Conservation (phyloP, 2,329 filamentous ascomycete species). For the Ophiocordyceps australis region DNA sequence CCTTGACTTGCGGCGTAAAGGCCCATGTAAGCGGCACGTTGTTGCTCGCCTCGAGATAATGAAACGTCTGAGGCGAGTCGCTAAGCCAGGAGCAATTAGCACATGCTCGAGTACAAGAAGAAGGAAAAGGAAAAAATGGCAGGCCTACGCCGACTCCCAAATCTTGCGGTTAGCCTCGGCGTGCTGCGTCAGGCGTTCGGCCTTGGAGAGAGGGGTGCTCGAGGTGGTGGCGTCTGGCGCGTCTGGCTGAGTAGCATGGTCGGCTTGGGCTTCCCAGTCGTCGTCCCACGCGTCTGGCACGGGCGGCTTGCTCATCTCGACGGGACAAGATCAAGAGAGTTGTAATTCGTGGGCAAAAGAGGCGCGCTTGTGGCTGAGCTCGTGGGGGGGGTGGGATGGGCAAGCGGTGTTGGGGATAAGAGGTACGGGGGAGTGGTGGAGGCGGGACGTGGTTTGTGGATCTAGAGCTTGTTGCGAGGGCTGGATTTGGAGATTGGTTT, state of each 20-base stretch:
- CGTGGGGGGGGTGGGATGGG: too few relatives aligned
- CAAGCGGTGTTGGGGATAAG: too few relatives aligned
- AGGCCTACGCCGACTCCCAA: slow-evolving; percentile 69
- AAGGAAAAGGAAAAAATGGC: background rate
- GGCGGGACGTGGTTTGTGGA: too few relatives aligned
- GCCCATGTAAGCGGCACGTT: slow-evolving; percentile 41
- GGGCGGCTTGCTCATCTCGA: slow-evolving; percentile 25
- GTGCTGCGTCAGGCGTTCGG: slow-evolving; percentile 65
- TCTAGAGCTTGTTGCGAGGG: too few relatives aligned
- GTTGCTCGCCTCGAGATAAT: slow-evolving; percentile 52
- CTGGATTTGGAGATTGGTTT: too few relatives aligned
- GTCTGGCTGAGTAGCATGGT: slow-evolving; percentile 21
- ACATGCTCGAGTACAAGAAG: background rate
- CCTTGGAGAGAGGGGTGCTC: slow-evolving; percentile 39
- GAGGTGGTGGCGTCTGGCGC: slow-evolving; percentile 13
- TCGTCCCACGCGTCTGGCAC: slow-evolving; percentile 75
- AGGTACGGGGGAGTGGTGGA: too few relatives aligned
- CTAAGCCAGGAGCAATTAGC: slow-evolving; percentile 18
- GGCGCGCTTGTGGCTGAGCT: too few relatives aligned
- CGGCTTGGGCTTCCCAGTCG: slow-evolving; percentile 71
- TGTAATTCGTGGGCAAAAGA: too few relatives aligned
- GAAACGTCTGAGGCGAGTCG: slow-evolving; percentile 55
- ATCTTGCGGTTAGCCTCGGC: slow-evolving; percentile 68
- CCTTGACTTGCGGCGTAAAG: slow-evolving; percentile 68
- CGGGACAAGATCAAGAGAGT: too few relatives aligned